These are phyloP conservation scores for Echinosophora koreensis DNA, from an alignment of 306 rosid genomes.

Conservation along the genomic window DNA sequence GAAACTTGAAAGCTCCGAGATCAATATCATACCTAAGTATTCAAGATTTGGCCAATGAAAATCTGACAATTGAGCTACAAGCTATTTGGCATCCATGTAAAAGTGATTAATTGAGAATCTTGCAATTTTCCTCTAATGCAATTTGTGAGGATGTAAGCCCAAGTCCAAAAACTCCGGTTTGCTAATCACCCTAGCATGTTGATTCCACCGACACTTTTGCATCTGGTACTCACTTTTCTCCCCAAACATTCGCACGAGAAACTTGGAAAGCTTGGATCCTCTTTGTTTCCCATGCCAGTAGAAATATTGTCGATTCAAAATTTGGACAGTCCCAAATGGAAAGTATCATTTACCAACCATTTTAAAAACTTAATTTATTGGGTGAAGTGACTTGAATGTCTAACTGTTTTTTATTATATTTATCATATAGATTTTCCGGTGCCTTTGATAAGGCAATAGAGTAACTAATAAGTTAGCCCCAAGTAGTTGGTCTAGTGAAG, in stretches of 20 bases:
- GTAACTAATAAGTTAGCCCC: too few species aligned
- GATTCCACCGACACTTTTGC: slow-evolving; percentile 51
- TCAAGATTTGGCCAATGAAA: too few species aligned
- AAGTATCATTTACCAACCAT: background rate
- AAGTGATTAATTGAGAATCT: slow-evolving; percentile 46
- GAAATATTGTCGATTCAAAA: slow-evolving; percentile 36
- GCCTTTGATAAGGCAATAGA: too few species aligned
- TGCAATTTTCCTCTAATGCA: slow-evolving; percentile 48
- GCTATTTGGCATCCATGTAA: background rate
- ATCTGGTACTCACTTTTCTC: slow-evolving; percentile 26
- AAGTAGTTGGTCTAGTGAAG: too few species aligned
- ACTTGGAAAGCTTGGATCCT: slow-evolving; percentile 42
- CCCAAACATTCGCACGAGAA: slow-evolving; percentile 31
- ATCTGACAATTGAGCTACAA: too few species aligned
- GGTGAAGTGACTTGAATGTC: too few species aligned
- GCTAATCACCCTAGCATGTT: slow-evolving; percentile 41
- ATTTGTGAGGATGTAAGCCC: slow-evolving; percentile 55
- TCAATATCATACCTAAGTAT: too few species aligned
- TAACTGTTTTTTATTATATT: too few species aligned
- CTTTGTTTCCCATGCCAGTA: slow-evolving; percentile 3
- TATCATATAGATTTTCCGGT: too few species aligned
- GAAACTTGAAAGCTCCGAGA: too few species aligned
- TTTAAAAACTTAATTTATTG: too few species aligned
- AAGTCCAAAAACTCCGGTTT: slow-evolving; percentile 38
- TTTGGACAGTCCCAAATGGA: slow-evolving; percentile 20